phyloP scores from a whole-genome alignment of 1,284 basidiomycete genomes.

The Trichosporon coremiiforme region DNA sequence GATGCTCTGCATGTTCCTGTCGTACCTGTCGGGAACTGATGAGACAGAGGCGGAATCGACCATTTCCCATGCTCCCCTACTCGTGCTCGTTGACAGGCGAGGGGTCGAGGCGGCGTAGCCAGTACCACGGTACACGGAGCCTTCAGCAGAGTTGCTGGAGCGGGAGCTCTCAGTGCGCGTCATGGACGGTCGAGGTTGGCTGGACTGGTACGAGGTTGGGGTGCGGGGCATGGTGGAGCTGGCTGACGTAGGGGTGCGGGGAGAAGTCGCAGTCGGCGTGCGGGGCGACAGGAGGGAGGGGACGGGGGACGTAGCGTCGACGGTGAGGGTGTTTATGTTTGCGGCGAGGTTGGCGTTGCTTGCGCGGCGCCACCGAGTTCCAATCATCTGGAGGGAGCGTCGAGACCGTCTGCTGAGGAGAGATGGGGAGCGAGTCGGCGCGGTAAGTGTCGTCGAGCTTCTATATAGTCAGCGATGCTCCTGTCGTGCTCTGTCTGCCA shows the following conservation, averaged over 20 bases:
- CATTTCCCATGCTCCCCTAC: not conserved
- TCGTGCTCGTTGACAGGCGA: not conserved
- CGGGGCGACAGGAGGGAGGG: slow-evolving; percentile 3
- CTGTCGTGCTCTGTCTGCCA: no score
- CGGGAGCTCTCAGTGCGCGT: not conserved
- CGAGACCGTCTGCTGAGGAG: slow-evolving; percentile 3
- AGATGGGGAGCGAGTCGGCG: not conserved
- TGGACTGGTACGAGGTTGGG: not conserved
- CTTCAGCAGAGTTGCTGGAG: not conserved
- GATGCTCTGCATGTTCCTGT: slow-evolving; percentile 8
- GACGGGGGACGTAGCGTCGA: not conserved
- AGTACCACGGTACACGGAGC: not conserved
- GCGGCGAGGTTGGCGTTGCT: slow-evolving; percentile 7
- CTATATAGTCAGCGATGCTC: not conserved
- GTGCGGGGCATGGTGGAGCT: not conserved
- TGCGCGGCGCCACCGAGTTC: slow-evolving; percentile 11
- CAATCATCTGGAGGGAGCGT: slow-evolving; percentile 9
- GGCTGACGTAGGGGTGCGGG: not conserved
- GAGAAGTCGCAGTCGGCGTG: not conserved
- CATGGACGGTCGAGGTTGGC: not conserved
- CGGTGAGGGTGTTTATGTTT: not conserved
- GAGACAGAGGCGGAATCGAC: not conserved
- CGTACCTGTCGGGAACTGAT: not conserved
- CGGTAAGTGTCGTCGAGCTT: not conserved
- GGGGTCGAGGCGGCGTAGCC: not conserved